These are phyloP conservation scores for Cavenderia fasciculata DNA, from an alignment of 78 protist genomes.

Conservation along the genomic window DNA sequence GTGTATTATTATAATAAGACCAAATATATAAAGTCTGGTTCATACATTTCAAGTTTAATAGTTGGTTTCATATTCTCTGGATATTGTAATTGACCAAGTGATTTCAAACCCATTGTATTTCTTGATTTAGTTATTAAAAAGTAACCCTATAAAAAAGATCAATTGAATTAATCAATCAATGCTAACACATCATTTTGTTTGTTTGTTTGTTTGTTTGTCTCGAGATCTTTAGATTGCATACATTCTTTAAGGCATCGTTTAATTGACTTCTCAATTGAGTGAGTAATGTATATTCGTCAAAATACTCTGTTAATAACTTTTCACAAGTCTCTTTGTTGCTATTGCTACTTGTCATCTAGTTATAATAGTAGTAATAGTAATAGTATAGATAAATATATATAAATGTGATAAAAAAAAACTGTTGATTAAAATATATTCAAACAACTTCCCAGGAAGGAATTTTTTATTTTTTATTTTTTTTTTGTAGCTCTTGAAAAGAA, in stretches of 20 bases:
- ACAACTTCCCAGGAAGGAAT: background rate
- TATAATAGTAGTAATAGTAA: background rate
- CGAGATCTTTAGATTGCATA: constrained; percentile 1
- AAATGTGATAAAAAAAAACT: background rate
- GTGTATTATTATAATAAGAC: too few relatives aligned
- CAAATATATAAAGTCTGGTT: too few relatives aligned
- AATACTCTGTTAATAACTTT: background rate
- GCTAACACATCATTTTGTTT: too few relatives aligned
- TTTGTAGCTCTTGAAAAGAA: too few relatives aligned
- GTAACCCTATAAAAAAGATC: constrained; percentile 23
- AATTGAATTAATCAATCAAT: too few relatives aligned
- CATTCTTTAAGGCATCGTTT: constrained; percentile 29
- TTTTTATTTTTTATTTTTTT: background rate
- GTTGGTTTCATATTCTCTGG: constrained; percentile 43
- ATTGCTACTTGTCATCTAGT: background rate
- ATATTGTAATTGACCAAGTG: constrained; percentile 54
- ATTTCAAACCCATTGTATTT: constrained; percentile 56
- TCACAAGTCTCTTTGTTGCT: background rate
- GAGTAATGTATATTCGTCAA: constrained; percentile 20
- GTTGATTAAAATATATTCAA: background rate
- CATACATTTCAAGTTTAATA: background rate
- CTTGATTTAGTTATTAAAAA: constrained; percentile 54
- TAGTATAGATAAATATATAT: background rate
- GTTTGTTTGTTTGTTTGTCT: too few relatives aligned
- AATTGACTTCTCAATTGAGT: background rate